Evolutionary conservation across 345 rosid species (phyloP).

Genomic region (Salix exigua): DNA sequence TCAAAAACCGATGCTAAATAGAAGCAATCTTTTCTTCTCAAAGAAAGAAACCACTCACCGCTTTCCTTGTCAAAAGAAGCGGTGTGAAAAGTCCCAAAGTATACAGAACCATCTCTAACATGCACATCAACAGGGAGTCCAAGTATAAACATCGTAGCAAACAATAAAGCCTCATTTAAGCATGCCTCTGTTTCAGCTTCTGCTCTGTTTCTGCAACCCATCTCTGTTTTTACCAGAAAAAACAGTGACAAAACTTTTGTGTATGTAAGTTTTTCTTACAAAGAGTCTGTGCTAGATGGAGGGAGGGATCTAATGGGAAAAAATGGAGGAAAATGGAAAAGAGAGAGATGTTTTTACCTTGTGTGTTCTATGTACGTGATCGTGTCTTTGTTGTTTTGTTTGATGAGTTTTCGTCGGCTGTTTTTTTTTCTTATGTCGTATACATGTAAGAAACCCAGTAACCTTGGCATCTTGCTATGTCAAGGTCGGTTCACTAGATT

Average conservation of each 20-base stretch:
- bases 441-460: neutral
- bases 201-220: slow-evolving; percentile 22
- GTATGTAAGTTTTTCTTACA: neutral
- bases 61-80: slow-evolving; percentile 64
- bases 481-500: neutral
- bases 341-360: neutral
- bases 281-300: neutral
- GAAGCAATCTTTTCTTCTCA: neutral
- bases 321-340: neutral
- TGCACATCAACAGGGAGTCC: slow-evolving; percentile 80
- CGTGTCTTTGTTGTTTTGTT: neutral
- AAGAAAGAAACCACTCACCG: slow-evolving; percentile 23
- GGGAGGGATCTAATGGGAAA: neutral
- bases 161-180: slow-evolving; percentile 51
- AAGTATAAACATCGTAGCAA: slow-evolving; percentile 66
- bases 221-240: neutral
- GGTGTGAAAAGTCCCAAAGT: slow-evolving; percentile 72
- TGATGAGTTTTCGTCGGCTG: neutral
- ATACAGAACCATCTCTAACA: slow-evolving; percentile 74
- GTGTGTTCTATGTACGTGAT: neutral
- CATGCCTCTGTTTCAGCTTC: slow-evolving; percentile 23
- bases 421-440: neutral
- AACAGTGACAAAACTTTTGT: neutral
- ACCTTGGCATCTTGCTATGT: neutral
- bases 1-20: neutral